Evolutionary conservation across 805 yeast genomes (phyloP).

Genomic region (Zygoascus bituminiphila): DNA sequence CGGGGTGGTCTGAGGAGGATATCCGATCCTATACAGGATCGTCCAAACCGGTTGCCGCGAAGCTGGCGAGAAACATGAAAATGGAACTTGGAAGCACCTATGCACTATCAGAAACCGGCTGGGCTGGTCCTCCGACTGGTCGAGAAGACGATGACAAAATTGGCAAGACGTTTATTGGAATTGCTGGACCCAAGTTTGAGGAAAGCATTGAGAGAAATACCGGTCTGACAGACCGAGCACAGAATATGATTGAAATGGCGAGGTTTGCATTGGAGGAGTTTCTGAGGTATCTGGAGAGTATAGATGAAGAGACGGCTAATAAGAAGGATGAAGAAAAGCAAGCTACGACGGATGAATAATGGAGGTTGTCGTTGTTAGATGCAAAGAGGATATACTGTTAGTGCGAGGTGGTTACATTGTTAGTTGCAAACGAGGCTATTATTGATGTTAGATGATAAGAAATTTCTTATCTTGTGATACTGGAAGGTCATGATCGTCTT

Average conservation of each 20-base stretch:
- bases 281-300: conserved; percentile 32
- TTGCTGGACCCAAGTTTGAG: conserved; percentile 51
- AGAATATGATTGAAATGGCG: conserved; percentile 74
- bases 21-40: conserved; percentile 75
- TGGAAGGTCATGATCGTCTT: too few species aligned
- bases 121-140: conserved; percentile 62
- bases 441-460: too few species aligned
- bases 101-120: conserved; percentile 78
- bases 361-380: too few species aligned
- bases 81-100: conserved; percentile 78
- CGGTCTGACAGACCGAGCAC: conserved; percentile 42
- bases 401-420: too few species aligned
- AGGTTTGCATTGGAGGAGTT: conserved; percentile 53
- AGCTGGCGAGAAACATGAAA: conserved; percentile 69
- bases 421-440: too few species aligned
- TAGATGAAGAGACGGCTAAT: too few species aligned
- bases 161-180: conserved; percentile 67
- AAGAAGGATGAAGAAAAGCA: too few species aligned
- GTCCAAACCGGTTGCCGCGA: conserved; percentile 60
- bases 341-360: too few species aligned
- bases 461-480: too few species aligned
- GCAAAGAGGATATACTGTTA: too few species aligned
- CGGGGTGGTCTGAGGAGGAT: conserved; percentile 73
- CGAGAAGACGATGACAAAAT: conserved; percentile 23
- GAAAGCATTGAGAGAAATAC: conserved; percentile 44